phyloP scores from a whole-genome alignment of 352 stramenopile genomes.

The Phytopythium aichiense region DNA sequence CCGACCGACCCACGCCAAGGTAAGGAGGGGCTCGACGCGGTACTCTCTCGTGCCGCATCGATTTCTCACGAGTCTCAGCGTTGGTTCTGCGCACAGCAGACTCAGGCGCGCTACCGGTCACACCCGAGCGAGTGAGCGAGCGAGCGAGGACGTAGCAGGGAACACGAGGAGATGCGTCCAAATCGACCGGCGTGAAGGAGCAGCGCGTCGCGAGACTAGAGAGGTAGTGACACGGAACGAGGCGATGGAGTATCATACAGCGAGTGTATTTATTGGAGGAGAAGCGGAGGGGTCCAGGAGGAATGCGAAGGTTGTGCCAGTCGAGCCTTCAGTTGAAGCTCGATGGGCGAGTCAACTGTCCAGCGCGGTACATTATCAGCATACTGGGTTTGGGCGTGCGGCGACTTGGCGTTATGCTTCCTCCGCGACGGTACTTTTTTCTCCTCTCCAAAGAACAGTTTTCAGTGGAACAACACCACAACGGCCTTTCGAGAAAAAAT shows the following conservation, averaged over 20 bases:
- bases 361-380: not conserved
- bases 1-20: conserved; percentile 16
- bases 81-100: not conserved
- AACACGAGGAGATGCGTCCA: not conserved
- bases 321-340: not conserved
- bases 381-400: not conserved
- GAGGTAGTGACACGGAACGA: not conserved
- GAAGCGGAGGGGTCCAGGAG: not conserved
- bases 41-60: not conserved
- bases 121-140: conserved; percentile 1
- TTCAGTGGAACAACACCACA: not conserved
- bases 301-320: not conserved
- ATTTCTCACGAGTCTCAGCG: not conserved
- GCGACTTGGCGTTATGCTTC: not conserved
- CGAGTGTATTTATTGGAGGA: conserved; percentile 2
- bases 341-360: not conserved
- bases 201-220: not conserved
- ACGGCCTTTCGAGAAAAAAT: not conserved
- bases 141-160: not conserved
- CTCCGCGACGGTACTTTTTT: not conserved
- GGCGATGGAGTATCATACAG: not conserved
- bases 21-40: not conserved
- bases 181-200: not conserved
- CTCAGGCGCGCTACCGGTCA: not conserved
- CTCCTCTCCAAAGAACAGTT: not conserved